Conservation (phyloP, 768 basidiomycete species). For the Kwoniella newhampshirensis region DNA sequence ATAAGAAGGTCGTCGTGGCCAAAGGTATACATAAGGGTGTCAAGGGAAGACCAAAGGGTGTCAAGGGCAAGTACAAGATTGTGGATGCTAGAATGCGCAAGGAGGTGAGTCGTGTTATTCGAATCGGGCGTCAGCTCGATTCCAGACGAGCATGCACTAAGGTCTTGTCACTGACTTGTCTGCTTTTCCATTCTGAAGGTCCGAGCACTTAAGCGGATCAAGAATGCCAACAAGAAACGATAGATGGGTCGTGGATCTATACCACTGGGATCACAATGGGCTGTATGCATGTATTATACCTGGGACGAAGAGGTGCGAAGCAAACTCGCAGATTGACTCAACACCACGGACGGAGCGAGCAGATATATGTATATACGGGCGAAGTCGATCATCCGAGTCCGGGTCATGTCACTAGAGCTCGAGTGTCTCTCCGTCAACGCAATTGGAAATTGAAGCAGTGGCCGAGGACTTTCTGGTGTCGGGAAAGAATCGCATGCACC, state of each 20-base stretch:
- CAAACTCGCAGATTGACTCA: no score
- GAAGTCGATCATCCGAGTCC: no score
- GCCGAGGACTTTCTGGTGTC: no score
- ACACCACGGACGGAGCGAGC: no score
- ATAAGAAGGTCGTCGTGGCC: conserved; percentile 83
- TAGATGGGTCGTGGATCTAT: conserved; percentile 2
- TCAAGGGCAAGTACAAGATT: conserved; percentile 93
- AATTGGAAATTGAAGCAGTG: no score
- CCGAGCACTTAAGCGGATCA: conserved; percentile 77
- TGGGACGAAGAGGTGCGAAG: no score
- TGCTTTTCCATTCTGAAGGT: conserved; percentile 57
- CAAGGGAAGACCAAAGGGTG: conserved; percentile 89
- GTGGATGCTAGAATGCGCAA: conserved; percentile 91
- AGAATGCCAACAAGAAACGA: conserved; percentile 65
- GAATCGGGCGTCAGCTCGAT: not conserved
- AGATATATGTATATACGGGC: no score
- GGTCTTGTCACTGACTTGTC: conserved; percentile 13
- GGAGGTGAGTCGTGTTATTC: conserved; percentile 40
- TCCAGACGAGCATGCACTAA: conserved; percentile 3
- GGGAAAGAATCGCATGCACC: no score
- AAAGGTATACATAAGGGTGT: conserved; percentile 84
- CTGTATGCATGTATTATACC: conserved; percentile 24
- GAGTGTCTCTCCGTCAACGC: no score
- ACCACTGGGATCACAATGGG: not conserved
- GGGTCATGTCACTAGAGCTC: no score